A percentile compares a stretch with the other conserved stretches of the same genome.
phyloP scores from a whole-genome alignment of 2,329 filamentous ascomycete species.

The Macrophomina tecta region DNA sequence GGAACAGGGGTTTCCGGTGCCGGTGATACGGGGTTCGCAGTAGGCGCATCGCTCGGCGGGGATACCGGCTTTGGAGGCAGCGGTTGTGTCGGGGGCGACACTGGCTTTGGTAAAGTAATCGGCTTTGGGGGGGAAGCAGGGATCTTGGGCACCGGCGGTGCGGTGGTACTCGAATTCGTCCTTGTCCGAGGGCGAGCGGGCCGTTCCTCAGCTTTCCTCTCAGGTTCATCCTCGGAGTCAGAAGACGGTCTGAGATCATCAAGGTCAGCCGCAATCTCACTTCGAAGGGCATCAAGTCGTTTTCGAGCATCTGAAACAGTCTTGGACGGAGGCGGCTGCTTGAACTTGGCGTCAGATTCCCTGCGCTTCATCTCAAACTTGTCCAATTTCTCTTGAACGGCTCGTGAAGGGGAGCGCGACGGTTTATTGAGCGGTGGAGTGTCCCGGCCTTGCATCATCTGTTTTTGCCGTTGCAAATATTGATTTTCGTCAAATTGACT shows the following conservation, averaged over 20 bases:
- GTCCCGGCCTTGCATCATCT: slow-evolving; percentile 77
- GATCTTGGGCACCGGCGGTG: not conserved
- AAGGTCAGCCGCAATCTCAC: slow-evolving; percentile 9
- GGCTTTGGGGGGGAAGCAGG: not conserved
- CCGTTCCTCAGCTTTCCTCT: slow-evolving; percentile 2
- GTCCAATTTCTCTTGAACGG: slow-evolving; percentile 41
- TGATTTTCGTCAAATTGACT: slow-evolving; percentile 83
- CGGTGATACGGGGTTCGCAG: not conserved
- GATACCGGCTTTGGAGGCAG: slow-evolving; percentile 13
- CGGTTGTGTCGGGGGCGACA: not conserved
- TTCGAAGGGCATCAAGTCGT: slow-evolving; percentile 16
- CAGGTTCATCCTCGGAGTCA: slow-evolving; percentile 17
- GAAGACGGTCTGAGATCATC: slow-evolving; percentile 18
- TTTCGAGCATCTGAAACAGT: slow-evolving; percentile 15
- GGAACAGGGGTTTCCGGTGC: not conserved
- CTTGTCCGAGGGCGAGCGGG: not conserved
- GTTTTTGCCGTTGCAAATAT: slow-evolving; percentile 80
- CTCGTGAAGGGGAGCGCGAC: slow-evolving; percentile 31
- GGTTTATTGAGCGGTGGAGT: slow-evolving; percentile 53
- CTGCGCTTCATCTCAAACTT: slow-evolving; percentile 43
- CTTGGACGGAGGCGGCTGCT: slow-evolving; percentile 12
- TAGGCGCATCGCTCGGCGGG: not conserved
- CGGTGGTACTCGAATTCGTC: slow-evolving; percentile 11
- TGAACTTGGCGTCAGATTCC: slow-evolving; percentile 30
- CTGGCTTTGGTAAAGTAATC: not conserved